Conservation (phyloP, 768 basidiomycete species). For the Lyophyllum decastes region DNA sequence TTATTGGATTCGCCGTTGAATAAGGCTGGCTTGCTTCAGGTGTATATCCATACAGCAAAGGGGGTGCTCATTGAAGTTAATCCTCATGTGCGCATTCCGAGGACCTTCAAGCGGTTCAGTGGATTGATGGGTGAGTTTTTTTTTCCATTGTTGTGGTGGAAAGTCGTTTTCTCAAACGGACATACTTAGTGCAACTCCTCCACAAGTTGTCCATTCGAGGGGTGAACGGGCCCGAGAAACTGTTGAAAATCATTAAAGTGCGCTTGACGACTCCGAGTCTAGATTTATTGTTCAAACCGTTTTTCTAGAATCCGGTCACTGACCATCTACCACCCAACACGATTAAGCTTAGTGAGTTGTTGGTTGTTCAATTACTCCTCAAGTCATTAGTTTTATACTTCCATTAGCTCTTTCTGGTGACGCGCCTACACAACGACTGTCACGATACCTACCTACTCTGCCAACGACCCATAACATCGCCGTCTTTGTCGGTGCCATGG, state of each 20-base stretch:
- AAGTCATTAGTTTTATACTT: neutral
- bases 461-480: slow-evolving; percentile 89
- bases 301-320: slow-evolving; percentile 80
- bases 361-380: neutral
- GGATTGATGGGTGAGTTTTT: slow-evolving; percentile 87
- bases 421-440: slow-evolving; percentile 77
- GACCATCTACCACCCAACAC: slow-evolving; percentile 96
- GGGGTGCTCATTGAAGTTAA: slow-evolving; percentile 98
- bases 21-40: slow-evolving; percentile 94
- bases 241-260: slow-evolving; percentile 96
- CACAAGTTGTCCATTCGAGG: slow-evolving; percentile 95
- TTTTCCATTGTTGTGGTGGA: neutral
- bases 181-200: slow-evolving; percentile 83
- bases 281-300: neutral
- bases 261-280: slow-evolving; percentile 13
- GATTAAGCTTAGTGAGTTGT: slow-evolving; percentile 84
- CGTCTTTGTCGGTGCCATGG: slow-evolving; percentile 99
- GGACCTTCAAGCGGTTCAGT: slow-evolving; percentile 98
- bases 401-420: slow-evolving; percentile 86
- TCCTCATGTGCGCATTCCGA: slow-evolving; percentile 94
- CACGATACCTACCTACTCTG: slow-evolving; percentile 80
- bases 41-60: slow-evolving; percentile 97
- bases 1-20: slow-evolving; percentile 97
- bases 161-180: neutral
- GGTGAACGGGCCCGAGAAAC: slow-evolving; percentile 94